A percentile compares a stretch with the other conserved stretches of the same genome.
Evolutionary conservation across 805 yeast genomes (phyloP).

Genomic region (Crinitomyces ghanaensis): DNA sequence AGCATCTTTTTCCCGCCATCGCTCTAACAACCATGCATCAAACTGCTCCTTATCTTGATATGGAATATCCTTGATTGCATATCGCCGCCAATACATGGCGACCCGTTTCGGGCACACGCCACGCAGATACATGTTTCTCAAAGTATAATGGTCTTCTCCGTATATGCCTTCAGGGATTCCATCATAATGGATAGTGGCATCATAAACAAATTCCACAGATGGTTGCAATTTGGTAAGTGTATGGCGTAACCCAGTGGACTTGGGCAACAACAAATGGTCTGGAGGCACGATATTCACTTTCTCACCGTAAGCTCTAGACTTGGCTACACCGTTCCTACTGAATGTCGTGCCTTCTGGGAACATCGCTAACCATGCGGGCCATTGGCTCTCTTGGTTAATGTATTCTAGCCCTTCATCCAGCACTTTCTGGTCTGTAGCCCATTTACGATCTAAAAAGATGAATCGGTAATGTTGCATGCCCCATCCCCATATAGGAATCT

Average conservation of each 20-base stretch:
- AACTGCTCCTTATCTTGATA: conserved; percentile 42
- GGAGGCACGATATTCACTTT: conserved; percentile 34
- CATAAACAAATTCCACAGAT: conserved; percentile 46
- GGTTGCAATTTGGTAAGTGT: conserved; percentile 41
- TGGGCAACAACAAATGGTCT: conserved; percentile 66
- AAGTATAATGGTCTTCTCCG: conserved; percentile 69
- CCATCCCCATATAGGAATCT: conserved; percentile 66
- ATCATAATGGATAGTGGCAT: conserved; percentile 72
- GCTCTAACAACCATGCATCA: conserved; percentile 59
- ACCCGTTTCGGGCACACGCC: conserved; percentile 66
- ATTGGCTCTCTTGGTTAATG: conserved; percentile 36
- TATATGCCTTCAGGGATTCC: conserved; percentile 50
- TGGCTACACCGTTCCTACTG: conserved; percentile 49
- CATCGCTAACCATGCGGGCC: conserved; percentile 60
- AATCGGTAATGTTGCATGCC: conserved; percentile 77
- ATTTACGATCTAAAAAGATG: conserved; percentile 70
- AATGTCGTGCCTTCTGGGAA: conserved; percentile 95
- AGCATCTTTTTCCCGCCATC: conserved; percentile 73
- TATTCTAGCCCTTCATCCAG: conserved; percentile 44
- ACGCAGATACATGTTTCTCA: conserved; percentile 48
- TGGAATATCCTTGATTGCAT: conserved; percentile 53
- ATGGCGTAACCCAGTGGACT: conserved; percentile 66
- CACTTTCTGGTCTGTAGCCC: conserved; percentile 62
- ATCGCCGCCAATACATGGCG: conserved; percentile 52
- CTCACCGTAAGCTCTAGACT: conserved; percentile 46